Evolutionary conservation across 306 rosid species (phyloP), one percentile per base, ranked within the genome.

Genomic region (Lupinus albus): DNA sequence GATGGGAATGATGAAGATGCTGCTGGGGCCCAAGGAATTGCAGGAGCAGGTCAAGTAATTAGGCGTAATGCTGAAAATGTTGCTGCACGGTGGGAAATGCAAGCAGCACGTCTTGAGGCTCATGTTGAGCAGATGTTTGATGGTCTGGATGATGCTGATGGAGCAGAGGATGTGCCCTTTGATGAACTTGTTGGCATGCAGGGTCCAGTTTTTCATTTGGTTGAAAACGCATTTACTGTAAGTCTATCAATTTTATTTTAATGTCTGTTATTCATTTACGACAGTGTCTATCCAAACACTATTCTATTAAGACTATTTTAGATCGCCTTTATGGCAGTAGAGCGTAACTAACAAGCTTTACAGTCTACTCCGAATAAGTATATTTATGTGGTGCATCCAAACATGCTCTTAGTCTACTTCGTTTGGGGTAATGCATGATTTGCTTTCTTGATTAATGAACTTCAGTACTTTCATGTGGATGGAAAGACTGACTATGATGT

Each of bases 131-230:
- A 93, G 79, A 94, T 94, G 86, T 90, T 94, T 85, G 99, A 94
- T 81, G 99, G 97, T 69, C 65, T 94, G 69, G 99, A 94, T 74
- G 97, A 94, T 60, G 99, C 92, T 13, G 99, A 94, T 79, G 99
- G 99, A 52, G 97, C 99, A 30, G 99, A 94, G 81, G 99, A 94
- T 86, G 99, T 94, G 16, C 99, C 99, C 46, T 94, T 94, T 72
- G 99, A 94, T 81, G 97, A 94, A 85, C 97, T 94, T 44, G 97
- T 94, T 61, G 99, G 99, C 84, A 94, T 94, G 99, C 97, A 94
- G 89, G 99, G 99, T 67, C 99, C 99, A 60, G 96, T 94, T 71
- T 94, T 94, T 84, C 99, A 90, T 88, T 83, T 94, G 80, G 96
- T 94, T 80, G 97, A 94, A 81, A 94, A 94, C 78, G 99, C 99